Evolutionary conservation across 2,329 filamentous ascomycete species (phyloP).

Genomic region (Pseudogymnoascus sp.): DNA sequence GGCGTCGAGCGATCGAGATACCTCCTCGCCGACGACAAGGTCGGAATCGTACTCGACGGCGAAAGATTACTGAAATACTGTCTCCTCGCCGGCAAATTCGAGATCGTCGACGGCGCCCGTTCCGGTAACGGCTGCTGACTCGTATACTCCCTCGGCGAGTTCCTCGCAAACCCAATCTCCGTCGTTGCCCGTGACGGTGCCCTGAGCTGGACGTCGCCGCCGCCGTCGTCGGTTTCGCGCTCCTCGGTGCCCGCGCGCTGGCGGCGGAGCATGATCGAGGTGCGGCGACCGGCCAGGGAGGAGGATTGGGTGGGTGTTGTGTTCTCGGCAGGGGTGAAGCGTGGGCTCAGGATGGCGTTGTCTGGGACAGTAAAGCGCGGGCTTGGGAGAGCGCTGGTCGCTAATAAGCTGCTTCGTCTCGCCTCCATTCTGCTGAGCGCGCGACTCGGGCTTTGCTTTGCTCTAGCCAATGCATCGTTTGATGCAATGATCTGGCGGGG

Average conservation of each 20-base stretch:
- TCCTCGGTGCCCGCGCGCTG: conserved; percentile 27
- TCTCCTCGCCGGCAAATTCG: conserved; percentile 47
- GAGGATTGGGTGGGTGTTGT: conserved; percentile 36
- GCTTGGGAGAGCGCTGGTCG: conserved; percentile 25
- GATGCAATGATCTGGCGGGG: not conserved
- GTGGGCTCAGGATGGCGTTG: conserved; percentile 27
- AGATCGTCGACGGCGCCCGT: conserved; percentile 30
- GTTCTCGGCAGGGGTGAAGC: conserved; percentile 24
- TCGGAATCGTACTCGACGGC: conserved; percentile 33
- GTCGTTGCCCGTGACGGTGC: conserved; percentile 52
- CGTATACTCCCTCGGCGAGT: conserved; percentile 35
- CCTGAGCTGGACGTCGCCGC: conserved; percentile 45
- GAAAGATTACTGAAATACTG: conserved; percentile 41
- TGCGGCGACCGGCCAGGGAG: conserved; percentile 46
- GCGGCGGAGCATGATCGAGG: conserved; percentile 44
- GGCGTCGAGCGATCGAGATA: conserved; percentile 42
- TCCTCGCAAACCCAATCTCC: conserved; percentile 39
- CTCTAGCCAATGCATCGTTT: not conserved
- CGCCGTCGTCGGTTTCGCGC: conserved; percentile 39
- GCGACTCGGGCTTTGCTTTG: conserved; percentile 16
- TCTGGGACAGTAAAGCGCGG: conserved; percentile 25
- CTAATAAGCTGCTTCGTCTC: conserved; percentile 28
- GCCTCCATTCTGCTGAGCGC: conserved; percentile 28
- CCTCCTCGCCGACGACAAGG: conserved; percentile 34
- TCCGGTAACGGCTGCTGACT: conserved; percentile 32